A percentile compares a stretch with the other conserved stretches of the same genome.
These are phyloP conservation scores for Boeremia lycopersici DNA, from an alignment of 2,329 filamentous ascomycete genomes.

Conservation along the genomic window DNA sequence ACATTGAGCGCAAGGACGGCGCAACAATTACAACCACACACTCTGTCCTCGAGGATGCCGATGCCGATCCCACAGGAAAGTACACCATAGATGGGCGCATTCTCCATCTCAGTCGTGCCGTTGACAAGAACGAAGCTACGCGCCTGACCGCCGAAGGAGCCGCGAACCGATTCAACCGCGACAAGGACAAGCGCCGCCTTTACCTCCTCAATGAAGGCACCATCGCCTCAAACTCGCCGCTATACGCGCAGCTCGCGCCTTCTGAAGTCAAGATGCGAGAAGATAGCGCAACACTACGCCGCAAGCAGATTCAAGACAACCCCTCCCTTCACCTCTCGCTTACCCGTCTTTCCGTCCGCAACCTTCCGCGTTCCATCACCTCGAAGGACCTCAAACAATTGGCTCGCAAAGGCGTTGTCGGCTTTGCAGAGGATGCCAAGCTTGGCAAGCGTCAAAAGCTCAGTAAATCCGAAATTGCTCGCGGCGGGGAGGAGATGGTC, in stretches of 20 bases:
- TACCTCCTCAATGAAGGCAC: constrained; percentile 88
- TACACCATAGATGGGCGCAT: constrained; percentile 93
- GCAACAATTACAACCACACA: constrained; percentile 53
- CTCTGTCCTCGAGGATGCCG: constrained; percentile 87
- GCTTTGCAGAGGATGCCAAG: constrained; percentile 90
- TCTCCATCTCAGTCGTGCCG: constrained; percentile 81
- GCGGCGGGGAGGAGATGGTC: constrained; percentile 79
- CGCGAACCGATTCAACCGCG: constrained; percentile 66
- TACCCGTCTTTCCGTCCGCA: constrained; percentile 88
- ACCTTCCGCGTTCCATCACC: constrained; percentile 81
- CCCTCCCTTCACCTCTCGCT: constrained; percentile 87
- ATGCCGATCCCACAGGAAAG: constrained; percentile 76
- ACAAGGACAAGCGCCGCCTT: constrained; percentile 88
- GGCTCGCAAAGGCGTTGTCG: constrained; percentile 89
- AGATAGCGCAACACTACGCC: constrained; percentile 83
- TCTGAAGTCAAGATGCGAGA: constrained; percentile 88
- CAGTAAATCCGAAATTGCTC: constrained; percentile 84
- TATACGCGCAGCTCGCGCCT: constrained; percentile 77
- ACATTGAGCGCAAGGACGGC: constrained; percentile 42
- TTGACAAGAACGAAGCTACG: constrained; percentile 79
- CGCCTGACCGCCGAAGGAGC: constrained; percentile 74
- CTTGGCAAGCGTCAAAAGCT: constrained; percentile 74
- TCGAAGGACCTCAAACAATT: constrained; percentile 91
- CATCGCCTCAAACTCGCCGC: constrained; percentile 74
- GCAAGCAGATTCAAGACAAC: constrained; percentile 88